Conservation (phyloP, 2,329 filamentous ascomycete species). For the Trichophaea hybrida region DNA sequence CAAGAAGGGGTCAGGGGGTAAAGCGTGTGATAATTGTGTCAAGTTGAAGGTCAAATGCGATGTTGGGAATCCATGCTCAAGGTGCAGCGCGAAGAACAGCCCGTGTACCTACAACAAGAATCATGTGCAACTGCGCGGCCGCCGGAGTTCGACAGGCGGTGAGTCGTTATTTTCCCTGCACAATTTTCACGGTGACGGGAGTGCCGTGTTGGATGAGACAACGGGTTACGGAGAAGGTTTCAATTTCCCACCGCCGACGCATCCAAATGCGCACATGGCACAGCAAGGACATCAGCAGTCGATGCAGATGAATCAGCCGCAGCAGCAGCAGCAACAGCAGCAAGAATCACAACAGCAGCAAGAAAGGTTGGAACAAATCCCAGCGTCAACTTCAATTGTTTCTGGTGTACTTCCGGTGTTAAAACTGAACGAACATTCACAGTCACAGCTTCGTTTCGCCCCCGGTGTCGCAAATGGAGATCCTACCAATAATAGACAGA, state of each 20-base stretch:
- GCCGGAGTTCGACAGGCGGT: not conserved
- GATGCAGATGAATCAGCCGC: not conserved
- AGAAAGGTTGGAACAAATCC: not conserved
- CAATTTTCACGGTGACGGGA: not conserved
- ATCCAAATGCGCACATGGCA: constrained; percentile 19
- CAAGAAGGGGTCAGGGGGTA: constrained; percentile 40
- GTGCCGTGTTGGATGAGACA: not conserved
- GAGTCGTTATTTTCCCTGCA: not conserved
- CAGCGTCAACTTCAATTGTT: not conserved
- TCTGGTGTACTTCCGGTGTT: not conserved
- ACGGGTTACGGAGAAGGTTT: constrained; percentile 16
- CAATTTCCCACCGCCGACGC: constrained; percentile 20
- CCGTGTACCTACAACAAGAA: constrained; percentile 24
- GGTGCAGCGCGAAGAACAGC: constrained; percentile 19
- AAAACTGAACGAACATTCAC: not conserved
- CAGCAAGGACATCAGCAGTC: constrained; percentile 6
- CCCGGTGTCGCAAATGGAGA: not conserved
- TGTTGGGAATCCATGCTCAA: constrained; percentile 23
- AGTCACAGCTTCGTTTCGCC: not conserved
- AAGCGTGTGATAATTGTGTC: constrained; percentile 34
- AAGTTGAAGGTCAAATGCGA: constrained; percentile 23
- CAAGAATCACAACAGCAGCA: not conserved
- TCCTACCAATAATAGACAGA: not conserved
- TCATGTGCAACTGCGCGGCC: not conserved
- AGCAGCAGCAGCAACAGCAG: not conserved